These are phyloP conservation scores for Malus sylvestris DNA, from an alignment of 306 rosid species.

Conservation along the genomic window DNA sequence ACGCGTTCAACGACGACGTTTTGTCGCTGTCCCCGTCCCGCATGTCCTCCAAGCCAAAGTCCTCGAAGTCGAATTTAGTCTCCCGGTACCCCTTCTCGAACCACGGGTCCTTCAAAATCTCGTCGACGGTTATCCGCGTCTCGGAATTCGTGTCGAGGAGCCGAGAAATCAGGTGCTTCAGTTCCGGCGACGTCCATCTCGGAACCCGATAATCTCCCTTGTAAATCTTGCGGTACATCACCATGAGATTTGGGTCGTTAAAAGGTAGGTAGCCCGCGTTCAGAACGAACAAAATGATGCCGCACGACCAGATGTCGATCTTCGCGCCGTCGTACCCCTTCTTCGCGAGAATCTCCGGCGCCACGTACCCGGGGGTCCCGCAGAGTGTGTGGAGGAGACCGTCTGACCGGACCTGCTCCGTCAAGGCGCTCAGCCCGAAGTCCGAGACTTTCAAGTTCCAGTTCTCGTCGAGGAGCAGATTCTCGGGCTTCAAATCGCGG, in stretches of 20 bases:
- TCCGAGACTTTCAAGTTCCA: conserved; percentile 56
- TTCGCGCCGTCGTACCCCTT: conserved; percentile 75
- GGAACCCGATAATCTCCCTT: conserved; percentile 70
- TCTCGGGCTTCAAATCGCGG: conserved; percentile 86
- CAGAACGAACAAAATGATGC: conserved; percentile 55
- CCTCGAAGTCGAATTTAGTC: conserved; percentile 11
- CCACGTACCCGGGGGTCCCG: conserved; percentile 85
- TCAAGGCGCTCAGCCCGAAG: conserved; percentile 67
- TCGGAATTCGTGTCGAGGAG: conserved; percentile 55
- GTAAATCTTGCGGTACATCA: conserved; percentile 59
- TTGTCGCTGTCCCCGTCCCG: conserved; percentile 3
- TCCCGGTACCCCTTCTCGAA: conserved; percentile 39
- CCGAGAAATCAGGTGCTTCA: conserved; percentile 35
- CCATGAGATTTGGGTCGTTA: conserved; percentile 43
- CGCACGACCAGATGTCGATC: conserved; percentile 82
- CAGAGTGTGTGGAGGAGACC: conserved; percentile 68
- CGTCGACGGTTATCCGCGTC: conserved; percentile 54
- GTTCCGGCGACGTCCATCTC: conserved; percentile 38
- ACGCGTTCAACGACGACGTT: conserved; percentile 44
- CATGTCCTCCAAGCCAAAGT: not conserved
- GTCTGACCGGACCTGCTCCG: conserved; percentile 50
- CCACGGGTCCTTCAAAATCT: conserved; percentile 60
- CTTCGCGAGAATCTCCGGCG: conserved; percentile 71
- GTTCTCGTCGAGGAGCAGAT: conserved; percentile 61
- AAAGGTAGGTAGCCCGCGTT: conserved; percentile 62